Base-by-base conservation (phyloP, 495 filamentous ascomycete genomes). In the Tuber borchii region DNA sequence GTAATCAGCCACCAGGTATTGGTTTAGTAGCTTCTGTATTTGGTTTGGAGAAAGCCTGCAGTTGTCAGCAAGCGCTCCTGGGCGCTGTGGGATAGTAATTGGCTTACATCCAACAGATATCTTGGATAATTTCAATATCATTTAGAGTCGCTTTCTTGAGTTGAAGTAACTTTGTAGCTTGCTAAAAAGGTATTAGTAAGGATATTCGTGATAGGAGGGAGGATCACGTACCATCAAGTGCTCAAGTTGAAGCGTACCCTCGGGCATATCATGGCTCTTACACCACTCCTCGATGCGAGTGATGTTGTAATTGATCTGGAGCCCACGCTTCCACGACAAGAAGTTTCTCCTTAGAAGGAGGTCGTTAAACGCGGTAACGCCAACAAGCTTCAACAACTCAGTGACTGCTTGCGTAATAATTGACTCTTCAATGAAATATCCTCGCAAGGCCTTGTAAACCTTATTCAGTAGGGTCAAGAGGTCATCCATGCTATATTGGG, bases 251-350 rank as follows among this genome's bases (percentile, higher is more conserved):
- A 99, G 87, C 70, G 94, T 98, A 45, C 96, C 96, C 85, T 98
- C 95, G 9, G 96, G 96, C 94, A 99, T 97, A 81, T 98, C 96
- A 84, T 99, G 96, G 82, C 94, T 97, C 89, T 99, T 99, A 85
- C 96, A 99, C 96, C 96, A 99, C 85, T 99, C 96, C 85, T 99
- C 96, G 74, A 99, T 98, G 44, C 96, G 90, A 39, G 96, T 99
- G 83, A 99, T 99, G 85, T 99, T 98, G 87, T 99, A 99, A 85
- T 99, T 99, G 86, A 99, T 99, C 86, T 99, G 96, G 70, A 99
- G 87, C 75, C 96, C 96, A 83, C 96, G 92, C 87, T 99, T 99
- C 96, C 96, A 99, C 20, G 94, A 97, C 74, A 99, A 89, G 89
- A 99, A 99, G 84, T 97, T 97, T 76, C 96, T 89, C 73, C 96